phyloP scores from a whole-genome alignment of 768 basidiomycete genomes.

The Kwoniella pini region DNA sequence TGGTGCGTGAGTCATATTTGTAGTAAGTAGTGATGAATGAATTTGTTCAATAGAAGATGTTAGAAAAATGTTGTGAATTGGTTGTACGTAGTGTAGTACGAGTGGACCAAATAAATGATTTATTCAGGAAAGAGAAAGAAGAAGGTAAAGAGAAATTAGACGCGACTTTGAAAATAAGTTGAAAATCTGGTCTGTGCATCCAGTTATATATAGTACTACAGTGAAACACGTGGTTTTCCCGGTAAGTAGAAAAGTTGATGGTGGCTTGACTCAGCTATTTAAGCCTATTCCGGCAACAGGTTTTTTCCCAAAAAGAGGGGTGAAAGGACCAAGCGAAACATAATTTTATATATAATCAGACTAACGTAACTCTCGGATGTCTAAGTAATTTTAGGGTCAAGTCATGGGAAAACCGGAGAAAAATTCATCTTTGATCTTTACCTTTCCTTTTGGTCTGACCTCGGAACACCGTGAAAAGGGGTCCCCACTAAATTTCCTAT shows the following conservation, averaged over 20 bases:
- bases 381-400: not conserved
- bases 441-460: too few relatives aligned
- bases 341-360: not conserved
- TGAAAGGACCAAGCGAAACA: not conserved
- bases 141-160: slow-evolving; percentile 15
- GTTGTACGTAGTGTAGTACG: not conserved
- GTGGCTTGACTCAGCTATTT: slow-evolving; percentile 4
- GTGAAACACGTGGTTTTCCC: not conserved
- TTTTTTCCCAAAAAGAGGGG: not conserved
- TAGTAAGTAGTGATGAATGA: not conserved
- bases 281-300: not conserved
- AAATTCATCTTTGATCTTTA: not conserved
- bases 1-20: slow-evolving; percentile 22
- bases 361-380: not conserved
- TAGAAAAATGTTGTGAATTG: not conserved
- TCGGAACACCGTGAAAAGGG: too few relatives aligned
- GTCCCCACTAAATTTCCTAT: not conserved
- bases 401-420: not conserved
- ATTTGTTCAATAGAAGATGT: too few relatives aligned
- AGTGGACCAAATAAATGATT: slow-evolving; percentile 7
- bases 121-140: slow-evolving; percentile 9
- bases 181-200: slow-evolving; percentile 1
- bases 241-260: not conserved
- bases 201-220: slow-evolving; percentile 8
- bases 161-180: slow-evolving; percentile 7